Base-by-base conservation (phyloP, 129 eudicot species). In the Kitagawia praeruptora region DNA sequence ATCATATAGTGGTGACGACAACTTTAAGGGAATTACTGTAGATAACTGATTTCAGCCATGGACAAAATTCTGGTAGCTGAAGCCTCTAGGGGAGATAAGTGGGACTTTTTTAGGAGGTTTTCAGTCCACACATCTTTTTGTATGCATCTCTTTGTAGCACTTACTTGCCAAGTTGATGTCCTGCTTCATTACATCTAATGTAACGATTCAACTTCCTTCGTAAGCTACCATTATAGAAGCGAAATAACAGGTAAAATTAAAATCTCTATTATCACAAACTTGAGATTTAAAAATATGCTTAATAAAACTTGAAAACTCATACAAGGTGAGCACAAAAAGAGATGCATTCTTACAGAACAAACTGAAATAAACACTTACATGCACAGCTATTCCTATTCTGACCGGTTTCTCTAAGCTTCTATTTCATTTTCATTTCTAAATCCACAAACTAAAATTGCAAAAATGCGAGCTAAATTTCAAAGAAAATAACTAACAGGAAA, bases 1-100 rank as follows among this genome's bases (percentile, higher is more conserved):
- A 88, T 75, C 80, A 81, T 41, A 63, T 74, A 16, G 80, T 8
- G 58, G 81, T 51, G 72, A 78, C 78, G 80, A 79, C 90, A 75
- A 88, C 96, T 56, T 84, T 88, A 71, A 84, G 87, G 79, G 96
- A 90, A 80, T 85, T 90, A 86, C 79, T 86, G 11, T 86, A 85
- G 88, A 61, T 61, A 61, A 84, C 44, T 74, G 75, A 44, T 40
- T 67, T 46, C 2, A 41, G 15, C 40, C 21, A 44, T 42, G 77
- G 38, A 44, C 53, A n/a, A 34, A 28, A 6, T 61, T 61, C 69
- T 61, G 69, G 69, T 61, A 61, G 34, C 69, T 3, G 14, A n/a
- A 61, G 37, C 69, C 34, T 61, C 69, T 61, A 25, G 69, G 5
- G 34, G 0, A 9, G 69, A 9, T 61, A n/a, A 61, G 34, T 10